Conservation (phyloP, 1,284 basidiomycete species). For the Laetiporus sulphureus region DNA sequence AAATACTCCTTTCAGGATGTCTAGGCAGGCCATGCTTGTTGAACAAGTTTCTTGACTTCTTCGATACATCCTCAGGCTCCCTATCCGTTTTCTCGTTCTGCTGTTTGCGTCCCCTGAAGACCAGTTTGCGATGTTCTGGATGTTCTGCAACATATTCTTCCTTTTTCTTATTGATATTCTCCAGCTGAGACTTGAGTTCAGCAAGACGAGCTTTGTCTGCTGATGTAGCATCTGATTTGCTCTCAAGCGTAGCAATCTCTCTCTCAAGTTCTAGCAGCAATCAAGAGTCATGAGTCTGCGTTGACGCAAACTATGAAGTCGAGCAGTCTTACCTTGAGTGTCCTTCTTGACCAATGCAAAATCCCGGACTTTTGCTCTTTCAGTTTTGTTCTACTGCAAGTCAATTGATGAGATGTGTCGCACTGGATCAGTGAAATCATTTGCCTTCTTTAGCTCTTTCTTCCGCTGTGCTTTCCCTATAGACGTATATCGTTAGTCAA, state of each 20-base stretch:
- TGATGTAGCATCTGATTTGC: conserved; percentile 32
- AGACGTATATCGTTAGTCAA: conserved; percentile 3
- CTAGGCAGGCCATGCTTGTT: conserved; percentile 76
- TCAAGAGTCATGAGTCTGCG: background rate
- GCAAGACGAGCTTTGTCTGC: conserved; percentile 50
- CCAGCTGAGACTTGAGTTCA: conserved; percentile 71
- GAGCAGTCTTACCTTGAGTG: conserved; percentile 53
- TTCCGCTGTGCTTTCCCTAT: conserved; percentile 82
- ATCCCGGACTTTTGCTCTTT: conserved; percentile 71
- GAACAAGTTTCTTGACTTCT: conserved; percentile 61
- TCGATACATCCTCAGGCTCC: conserved; percentile 25
- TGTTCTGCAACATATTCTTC: conserved; percentile 87
- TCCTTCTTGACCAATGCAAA: conserved; percentile 85
- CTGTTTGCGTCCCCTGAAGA: conserved; percentile 50
- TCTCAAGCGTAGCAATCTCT: conserved; percentile 61
- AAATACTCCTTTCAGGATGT: conserved; percentile 85
- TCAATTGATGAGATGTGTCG: conserved; percentile 5
- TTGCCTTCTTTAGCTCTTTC: conserved; percentile 87
- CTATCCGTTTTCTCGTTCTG: conserved; percentile 41
- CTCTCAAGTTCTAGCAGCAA: conserved; percentile 55
- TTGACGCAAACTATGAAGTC: background rate
- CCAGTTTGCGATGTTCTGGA: conserved; percentile 79
- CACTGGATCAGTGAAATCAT: background rate
- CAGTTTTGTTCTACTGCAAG: conserved; percentile 81
- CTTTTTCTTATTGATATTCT: conserved; percentile 77